Evolutionary conservation across 768 basidiomycete species (phyloP).

Genomic region (Tylopilus sp.): DNA sequence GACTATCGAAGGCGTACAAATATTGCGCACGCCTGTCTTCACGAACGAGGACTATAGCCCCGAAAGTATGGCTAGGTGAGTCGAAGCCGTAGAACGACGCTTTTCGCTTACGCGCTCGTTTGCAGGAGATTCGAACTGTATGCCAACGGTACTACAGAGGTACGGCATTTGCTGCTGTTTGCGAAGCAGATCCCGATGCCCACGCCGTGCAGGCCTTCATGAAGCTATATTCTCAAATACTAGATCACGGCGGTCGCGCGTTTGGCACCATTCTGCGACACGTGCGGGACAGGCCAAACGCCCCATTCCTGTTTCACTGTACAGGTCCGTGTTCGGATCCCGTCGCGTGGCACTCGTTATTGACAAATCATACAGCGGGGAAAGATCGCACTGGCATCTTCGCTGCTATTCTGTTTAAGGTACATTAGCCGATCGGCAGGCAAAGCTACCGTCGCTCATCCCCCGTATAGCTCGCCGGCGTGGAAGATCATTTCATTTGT

Average conservation of each 20-base stretch:
- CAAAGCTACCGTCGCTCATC: neutral
- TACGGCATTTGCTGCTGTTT: slow-evolving; percentile 19
- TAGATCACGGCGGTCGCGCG: slow-evolving; percentile 66
- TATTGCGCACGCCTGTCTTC: slow-evolving; percentile 62
- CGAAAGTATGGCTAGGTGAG: slow-evolving; percentile 80
- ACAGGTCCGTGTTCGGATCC: slow-evolving; percentile 42
- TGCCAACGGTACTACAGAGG: slow-evolving; percentile 78
- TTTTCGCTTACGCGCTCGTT: slow-evolving; percentile 4
- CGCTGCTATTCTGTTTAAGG: slow-evolving; percentile 70
- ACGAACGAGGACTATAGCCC: slow-evolving; percentile 77
- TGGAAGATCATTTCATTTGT: slow-evolving; percentile 60
- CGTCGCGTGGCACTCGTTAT: neutral
- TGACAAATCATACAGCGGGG: slow-evolving; percentile 45
- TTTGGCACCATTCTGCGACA: slow-evolving; percentile 74
- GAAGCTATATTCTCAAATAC: slow-evolving; percentile 76
- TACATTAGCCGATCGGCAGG: slow-evolving; percentile 25
- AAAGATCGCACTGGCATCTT: slow-evolving; percentile 81
- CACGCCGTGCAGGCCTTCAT: slow-evolving; percentile 61
- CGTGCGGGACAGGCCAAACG: slow-evolving; percentile 64
- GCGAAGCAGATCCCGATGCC: neutral
- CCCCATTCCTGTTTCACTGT: slow-evolving; percentile 72
- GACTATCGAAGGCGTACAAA: slow-evolving; percentile 56
- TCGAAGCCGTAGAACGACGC: slow-evolving; percentile 30
- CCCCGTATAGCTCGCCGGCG: slow-evolving; percentile 60
- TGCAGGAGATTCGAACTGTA: slow-evolving; percentile 53